Conservation (phyloP, 2,329 filamentous ascomycete genomes). For the Clonostachys solani region DNA sequence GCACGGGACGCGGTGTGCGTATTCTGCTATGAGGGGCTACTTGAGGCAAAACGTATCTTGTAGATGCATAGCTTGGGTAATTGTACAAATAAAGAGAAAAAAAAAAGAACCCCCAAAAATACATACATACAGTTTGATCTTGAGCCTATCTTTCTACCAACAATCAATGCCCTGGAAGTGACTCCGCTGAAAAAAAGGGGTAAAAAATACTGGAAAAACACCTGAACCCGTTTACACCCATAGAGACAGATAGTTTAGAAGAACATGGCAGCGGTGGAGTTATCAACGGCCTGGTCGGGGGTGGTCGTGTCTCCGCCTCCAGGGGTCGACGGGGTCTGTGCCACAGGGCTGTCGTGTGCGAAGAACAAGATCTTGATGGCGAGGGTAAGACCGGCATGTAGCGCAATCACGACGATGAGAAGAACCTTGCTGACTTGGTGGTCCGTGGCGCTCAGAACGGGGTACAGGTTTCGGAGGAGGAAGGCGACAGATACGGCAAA, state of each 20-base stretch:
- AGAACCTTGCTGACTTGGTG: conserved; percentile 86
- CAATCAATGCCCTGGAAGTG: too few species aligned
- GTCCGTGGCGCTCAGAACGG: conserved; percentile 89
- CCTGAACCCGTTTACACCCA: too few species aligned
- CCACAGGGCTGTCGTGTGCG: conserved; percentile 62
- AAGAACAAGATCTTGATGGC: conserved; percentile 98
- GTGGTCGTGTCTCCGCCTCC: conserved; percentile 14
- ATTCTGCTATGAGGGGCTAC: too few species aligned
- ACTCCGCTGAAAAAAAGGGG: too few species aligned
- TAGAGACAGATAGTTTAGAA: conserved; percentile 7
- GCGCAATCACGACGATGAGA: conserved; percentile 73
- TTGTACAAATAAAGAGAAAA: too few species aligned
- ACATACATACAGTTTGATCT: too few species aligned
- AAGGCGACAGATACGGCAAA: conserved; percentile 82
- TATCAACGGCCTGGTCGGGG: conserved; percentile 1
- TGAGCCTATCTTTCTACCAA: too few species aligned
- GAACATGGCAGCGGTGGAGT: neutral
- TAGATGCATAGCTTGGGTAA: too few species aligned
- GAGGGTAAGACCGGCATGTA: conserved; percentile 87
- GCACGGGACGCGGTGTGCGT: too few species aligned
- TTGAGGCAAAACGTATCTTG: too few species aligned
- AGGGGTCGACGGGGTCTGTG: conserved; percentile 22
- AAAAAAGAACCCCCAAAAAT: too few species aligned
- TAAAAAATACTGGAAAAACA: too few species aligned
- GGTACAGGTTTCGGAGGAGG: conserved; percentile 81